Percentiles rank a stretch among this genome's conserved stretches.
Evolutionary conservation across 768 basidiomycete species (phyloP).

Genomic region (Suillus variegatus): DNA sequence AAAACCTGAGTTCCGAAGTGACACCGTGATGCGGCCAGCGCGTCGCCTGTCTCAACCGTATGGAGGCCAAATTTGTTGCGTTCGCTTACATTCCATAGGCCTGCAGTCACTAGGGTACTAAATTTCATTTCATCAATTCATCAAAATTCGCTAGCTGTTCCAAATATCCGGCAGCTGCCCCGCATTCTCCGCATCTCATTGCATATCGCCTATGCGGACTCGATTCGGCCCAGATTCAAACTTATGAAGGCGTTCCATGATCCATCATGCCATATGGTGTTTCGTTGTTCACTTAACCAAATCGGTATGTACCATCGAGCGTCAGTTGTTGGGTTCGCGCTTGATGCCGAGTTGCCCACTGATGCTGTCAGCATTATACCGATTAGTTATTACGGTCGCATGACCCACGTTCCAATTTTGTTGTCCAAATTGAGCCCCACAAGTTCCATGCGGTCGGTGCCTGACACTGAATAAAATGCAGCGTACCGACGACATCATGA

Average conservation of each 20-base stretch:
- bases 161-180: neutral
- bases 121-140: neutral
- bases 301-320: neutral
- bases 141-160: neutral
- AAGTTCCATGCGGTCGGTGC: slow-evolving; percentile 13
- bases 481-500: neutral
- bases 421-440: slow-evolving; percentile 3
- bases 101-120: neutral
- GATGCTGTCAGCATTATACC: neutral
- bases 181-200: slow-evolving; percentile 3
- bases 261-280: neutral
- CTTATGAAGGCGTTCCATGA: neutral
- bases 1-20: neutral
- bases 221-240: neutral
- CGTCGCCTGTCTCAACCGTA: neutral
- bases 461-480: neutral
- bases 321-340: neutral
- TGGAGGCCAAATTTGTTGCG: neutral
- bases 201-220: neutral
- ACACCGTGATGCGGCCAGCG: neutral
- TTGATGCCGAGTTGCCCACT: neutral
- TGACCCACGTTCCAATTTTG: slow-evolving; percentile 10
- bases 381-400: slow-evolving; percentile 5
- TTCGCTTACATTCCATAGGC: neutral
- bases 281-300: neutral